Evolutionary conservation across 2,329 filamentous ascomycete species (phyloP).

Genomic region (Fusarium oligoseptatum): DNA sequence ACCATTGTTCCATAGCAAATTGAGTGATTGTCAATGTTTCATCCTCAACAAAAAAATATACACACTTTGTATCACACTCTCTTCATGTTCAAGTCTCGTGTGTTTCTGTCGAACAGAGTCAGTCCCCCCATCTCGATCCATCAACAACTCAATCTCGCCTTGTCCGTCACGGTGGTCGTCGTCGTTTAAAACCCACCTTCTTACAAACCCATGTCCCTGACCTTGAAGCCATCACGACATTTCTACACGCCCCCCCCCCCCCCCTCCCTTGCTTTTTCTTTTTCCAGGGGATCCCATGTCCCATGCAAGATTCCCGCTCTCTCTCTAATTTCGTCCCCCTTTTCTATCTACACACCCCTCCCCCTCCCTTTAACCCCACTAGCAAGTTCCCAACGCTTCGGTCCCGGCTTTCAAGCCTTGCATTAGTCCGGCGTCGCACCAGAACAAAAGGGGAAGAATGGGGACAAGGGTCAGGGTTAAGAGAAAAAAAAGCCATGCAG

Average conservation of each 20-base stretch:
- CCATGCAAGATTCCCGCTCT: constrained; percentile 40
- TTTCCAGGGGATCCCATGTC: too few relatives aligned
- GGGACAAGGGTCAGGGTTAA: background rate
- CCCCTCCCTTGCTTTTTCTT: too few relatives aligned
- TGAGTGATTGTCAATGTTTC: background rate
- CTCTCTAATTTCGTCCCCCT: constrained; percentile 1
- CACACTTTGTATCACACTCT: background rate
- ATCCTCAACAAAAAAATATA: background rate
- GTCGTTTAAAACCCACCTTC: background rate
- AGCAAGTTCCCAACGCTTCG: constrained; percentile 43
- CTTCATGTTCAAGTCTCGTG: background rate
- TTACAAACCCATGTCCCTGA: background rate
- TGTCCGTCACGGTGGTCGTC: constrained; percentile 9
- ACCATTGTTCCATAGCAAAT: background rate
- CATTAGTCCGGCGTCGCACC: constrained; percentile 44
- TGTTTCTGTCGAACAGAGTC: background rate
- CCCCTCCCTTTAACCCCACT: too few relatives aligned
- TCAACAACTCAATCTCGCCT: constrained; percentile 4
- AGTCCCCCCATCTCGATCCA: background rate
- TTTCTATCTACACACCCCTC: constrained; percentile 1
- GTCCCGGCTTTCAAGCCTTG: constrained; percentile 43
- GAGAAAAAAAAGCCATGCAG: constrained; percentile 3
- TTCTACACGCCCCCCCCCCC: background rate
- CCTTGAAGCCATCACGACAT: background rate
- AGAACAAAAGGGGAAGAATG: constrained; percentile 1